Percentiles rank a stretch among this genome's conserved stretches.
These are phyloP conservation scores for Boletales sp. DNA, from an alignment of 768 basidiomycete genomes.

Conservation along the genomic window DNA sequence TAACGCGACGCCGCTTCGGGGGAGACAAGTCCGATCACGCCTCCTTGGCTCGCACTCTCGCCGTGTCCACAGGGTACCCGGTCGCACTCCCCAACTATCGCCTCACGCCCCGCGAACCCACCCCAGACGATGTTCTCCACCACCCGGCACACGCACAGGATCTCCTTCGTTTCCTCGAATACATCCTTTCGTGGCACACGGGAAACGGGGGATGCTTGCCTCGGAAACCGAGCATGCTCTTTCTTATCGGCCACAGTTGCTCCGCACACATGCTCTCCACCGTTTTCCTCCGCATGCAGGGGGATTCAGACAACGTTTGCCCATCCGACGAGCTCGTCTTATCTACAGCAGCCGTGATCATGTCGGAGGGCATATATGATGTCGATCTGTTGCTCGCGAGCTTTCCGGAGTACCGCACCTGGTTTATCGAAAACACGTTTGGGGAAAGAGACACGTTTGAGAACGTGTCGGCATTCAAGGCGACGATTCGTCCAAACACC, in stretches of 20 bases:
- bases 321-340: slow-evolving; percentile 42
- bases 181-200: slow-evolving; percentile 44
- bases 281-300: slow-evolving; percentile 56
- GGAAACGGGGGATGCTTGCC: slow-evolving; percentile 14
- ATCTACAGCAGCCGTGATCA: slow-evolving; percentile 50
- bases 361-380: slow-evolving; percentile 81
- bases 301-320: slow-evolving; percentile 26
- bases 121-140: slow-evolving; percentile 36
- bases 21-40: slow-evolving; percentile 69
- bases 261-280: slow-evolving; percentile 76
- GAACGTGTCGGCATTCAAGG: slow-evolving; percentile 42
- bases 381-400: slow-evolving; percentile 57
- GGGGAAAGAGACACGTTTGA: slow-evolving; percentile 48
- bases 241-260: slow-evolving; percentile 78
- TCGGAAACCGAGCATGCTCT: slow-evolving; percentile 43
- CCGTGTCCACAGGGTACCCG: slow-evolving; percentile 43
- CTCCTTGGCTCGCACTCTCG: slow-evolving; percentile 51
- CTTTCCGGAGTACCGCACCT: slow-evolving; percentile 64
- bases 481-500: slow-evolving; percentile 34
- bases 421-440: slow-evolving; percentile 70
- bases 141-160: slow-evolving; percentile 77
- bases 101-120: slow-evolving; percentile 49
- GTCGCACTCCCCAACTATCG: slow-evolving; percentile 80
- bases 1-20: slow-evolving; percentile 34
- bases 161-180: slow-evolving; percentile 56